These are phyloP conservation scores for Yamadazyma sp. DNA, from an alignment of 805 yeast species.

Conservation along the genomic window DNA sequence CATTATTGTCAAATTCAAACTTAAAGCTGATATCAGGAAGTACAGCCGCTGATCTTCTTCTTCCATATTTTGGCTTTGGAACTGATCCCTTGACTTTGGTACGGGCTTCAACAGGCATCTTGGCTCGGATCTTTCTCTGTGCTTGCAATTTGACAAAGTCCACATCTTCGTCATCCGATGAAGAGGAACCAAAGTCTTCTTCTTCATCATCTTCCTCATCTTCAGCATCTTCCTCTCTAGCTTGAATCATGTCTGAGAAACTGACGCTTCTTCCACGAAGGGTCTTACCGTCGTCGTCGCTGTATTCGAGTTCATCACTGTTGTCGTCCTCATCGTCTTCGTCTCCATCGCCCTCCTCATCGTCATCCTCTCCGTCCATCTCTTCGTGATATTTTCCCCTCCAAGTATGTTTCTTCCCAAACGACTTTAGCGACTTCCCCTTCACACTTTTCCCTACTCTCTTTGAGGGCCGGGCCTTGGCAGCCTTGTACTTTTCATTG, in stretches of 20 bases:
- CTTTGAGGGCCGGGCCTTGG: not conserved
- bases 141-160: constrained; percentile 74
- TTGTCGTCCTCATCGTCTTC: constrained; percentile 12
- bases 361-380: constrained; percentile 6
- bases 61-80: constrained; percentile 28
- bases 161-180: constrained; percentile 63
- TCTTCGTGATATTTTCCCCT: constrained; percentile 1
- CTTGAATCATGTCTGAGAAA: constrained; percentile 6
- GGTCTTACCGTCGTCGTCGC: constrained; percentile 13
- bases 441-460: constrained; percentile 4
- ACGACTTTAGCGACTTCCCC: constrained; percentile 11
- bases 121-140: constrained; percentile 57
- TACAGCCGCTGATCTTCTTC: constrained; percentile 38
- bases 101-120: constrained; percentile 41
- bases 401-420: constrained; percentile 9
- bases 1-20: constrained; percentile 41
- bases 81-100: constrained; percentile 15
- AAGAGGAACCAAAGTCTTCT: constrained; percentile 33
- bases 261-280: constrained; percentile 9
- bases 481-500: constrained; percentile 2
- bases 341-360: constrained; percentile 20
- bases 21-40: constrained; percentile 44
- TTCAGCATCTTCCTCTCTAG: constrained; percentile 12
- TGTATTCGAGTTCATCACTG: constrained; percentile 6
- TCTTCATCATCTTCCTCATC: constrained; percentile 18